Percentiles rank a stretch among this genome's conserved stretches.
Evolutionary conservation across 306 rosid genomes (phyloP).

Genomic region (Prosopis cineraria): DNA sequence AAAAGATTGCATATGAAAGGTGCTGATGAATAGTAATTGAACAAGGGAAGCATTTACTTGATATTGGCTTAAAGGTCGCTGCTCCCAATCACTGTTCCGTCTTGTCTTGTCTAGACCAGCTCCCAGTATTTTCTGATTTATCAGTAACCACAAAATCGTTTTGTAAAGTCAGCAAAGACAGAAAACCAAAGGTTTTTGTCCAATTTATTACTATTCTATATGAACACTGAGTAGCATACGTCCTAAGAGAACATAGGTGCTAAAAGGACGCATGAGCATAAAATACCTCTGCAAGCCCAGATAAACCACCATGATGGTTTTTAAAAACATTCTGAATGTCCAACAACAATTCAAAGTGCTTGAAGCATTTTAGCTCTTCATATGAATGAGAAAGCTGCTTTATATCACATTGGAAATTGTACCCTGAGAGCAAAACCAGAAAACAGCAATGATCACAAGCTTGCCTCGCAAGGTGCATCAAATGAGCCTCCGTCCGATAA

Average conservation of each 20-base stretch:
- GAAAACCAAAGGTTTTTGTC: slow-evolving; percentile 16
- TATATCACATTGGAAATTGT: slow-evolving; percentile 84
- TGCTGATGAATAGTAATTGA: slow-evolving; percentile 4
- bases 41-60: slow-evolving; percentile 57
- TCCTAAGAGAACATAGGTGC: neutral
- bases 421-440: slow-evolving; percentile 64
- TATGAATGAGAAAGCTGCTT: slow-evolving; percentile 85
- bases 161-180: slow-evolving; percentile 30
- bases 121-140: slow-evolving; percentile 81
- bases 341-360: slow-evolving; percentile 75
- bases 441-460: slow-evolving; percentile 32
- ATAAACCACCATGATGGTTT: slow-evolving; percentile 80
- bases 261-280: neutral
- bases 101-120: slow-evolving; percentile 90
- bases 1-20: neutral
- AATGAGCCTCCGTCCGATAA: neutral
- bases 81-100: slow-evolving; percentile 97
- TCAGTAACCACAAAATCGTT: slow-evolving; percentile 28
- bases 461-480: slow-evolving; percentile 20
- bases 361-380: slow-evolving; percentile 76
- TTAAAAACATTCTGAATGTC: slow-evolving; percentile 81
- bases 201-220: neutral
- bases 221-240: neutral
- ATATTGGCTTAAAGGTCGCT: slow-evolving; percentile 76
- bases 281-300: slow-evolving; percentile 82